Base-by-base conservation (phyloP, 495 filamentous ascomycete species). In the Trichoderma reesei region DNA sequence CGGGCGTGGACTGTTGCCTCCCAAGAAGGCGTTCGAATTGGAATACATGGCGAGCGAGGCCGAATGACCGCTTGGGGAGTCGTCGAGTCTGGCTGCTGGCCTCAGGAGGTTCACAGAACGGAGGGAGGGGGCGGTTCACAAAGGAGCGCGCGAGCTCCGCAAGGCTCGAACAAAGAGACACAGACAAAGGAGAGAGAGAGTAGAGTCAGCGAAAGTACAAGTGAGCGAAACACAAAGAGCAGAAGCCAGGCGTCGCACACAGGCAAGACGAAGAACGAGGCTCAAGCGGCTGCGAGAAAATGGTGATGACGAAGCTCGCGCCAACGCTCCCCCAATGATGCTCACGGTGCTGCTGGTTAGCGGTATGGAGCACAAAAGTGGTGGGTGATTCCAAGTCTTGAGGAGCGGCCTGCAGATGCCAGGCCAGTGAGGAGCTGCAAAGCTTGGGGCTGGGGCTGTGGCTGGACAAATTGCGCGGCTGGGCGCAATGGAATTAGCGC, bases 11-110 rank as follows among this genome's bases (percentile, higher is more conserved):
- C 77, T 87, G 74, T 86, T 89, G 74, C 80, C 84, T 76, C 86
- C 90, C 66, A 94, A 79, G 72, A 86, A 96, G 60, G 90, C 87
- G 79, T 87, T 92, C 65, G 91, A 90, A 71, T 88, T 89, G 48
- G 91, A 92, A 79, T 87, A 96, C 92, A 96, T 96, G 16, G 44
- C 14, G 78, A 36, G 26, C n/a, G n/a, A n/a, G n/a, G 44, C 20
- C 41, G 61, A 7, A n/a, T 20, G 51, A 36, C 51, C 20, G n/a
- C n/a, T 26, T 56, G 20, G 31, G 51, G 34, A 33, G 51, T 31
- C 51, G 31, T 31, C 51, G 31, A 26, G 20, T 1, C 51, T 31
- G 9, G n/a, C n/a, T 48, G 44, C 18, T 56, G 3, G 10, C 51
- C 31, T 56, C 51, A 56, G 51, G 51, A 61, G 59, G 31, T 10